These are phyloP conservation scores for Globisporangium nagaii DNA, from an alignment of 352 stramenopile species.

Conservation along the genomic window DNA sequence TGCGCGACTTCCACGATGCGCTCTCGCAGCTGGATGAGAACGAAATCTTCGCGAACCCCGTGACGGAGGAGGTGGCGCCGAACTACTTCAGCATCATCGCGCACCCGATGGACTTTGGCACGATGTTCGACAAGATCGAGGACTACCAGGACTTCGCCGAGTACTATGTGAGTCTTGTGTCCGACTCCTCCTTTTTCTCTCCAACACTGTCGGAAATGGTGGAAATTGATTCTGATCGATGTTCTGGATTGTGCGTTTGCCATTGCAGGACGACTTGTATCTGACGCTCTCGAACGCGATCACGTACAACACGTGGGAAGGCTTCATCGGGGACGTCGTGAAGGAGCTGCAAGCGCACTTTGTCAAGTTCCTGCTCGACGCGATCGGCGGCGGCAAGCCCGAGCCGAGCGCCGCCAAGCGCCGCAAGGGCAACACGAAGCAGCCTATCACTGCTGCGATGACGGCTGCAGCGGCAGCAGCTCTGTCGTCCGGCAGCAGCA, in stretches of 20 bases:
- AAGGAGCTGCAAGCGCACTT: constrained; percentile 65
- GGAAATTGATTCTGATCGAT: neutral
- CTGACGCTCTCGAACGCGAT: constrained; percentile 80
- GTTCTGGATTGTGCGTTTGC: too few species aligned
- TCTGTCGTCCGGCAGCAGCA: neutral
- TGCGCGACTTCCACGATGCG: constrained; percentile 70
- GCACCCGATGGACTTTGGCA: constrained; percentile 93
- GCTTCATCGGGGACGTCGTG: constrained; percentile 51
- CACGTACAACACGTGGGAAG: constrained; percentile 69
- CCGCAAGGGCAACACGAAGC: constrained; percentile 2
- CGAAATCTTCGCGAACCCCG: constrained; percentile 83
- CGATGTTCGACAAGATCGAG: constrained; percentile 82
- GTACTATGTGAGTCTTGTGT: constrained; percentile 59
- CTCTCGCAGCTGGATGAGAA: constrained; percentile 70
- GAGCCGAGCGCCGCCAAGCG: constrained; percentile 3
- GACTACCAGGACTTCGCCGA: constrained; percentile 62
- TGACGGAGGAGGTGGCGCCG: constrained; percentile 89
- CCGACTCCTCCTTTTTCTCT: too few species aligned
- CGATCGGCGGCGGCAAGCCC: constrained; percentile 27
- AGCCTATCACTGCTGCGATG: too few species aligned
- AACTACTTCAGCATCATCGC: constrained; percentile 89
- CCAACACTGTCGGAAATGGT: neutral
- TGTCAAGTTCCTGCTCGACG: constrained; percentile 70
- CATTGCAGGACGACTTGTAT: constrained; percentile 53
- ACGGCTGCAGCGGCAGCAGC: neutral